These are phyloP conservation scores for Sporisorium reilianum DNA, from an alignment of 1,284 basidiomycete species.

Conservation along the genomic window DNA sequence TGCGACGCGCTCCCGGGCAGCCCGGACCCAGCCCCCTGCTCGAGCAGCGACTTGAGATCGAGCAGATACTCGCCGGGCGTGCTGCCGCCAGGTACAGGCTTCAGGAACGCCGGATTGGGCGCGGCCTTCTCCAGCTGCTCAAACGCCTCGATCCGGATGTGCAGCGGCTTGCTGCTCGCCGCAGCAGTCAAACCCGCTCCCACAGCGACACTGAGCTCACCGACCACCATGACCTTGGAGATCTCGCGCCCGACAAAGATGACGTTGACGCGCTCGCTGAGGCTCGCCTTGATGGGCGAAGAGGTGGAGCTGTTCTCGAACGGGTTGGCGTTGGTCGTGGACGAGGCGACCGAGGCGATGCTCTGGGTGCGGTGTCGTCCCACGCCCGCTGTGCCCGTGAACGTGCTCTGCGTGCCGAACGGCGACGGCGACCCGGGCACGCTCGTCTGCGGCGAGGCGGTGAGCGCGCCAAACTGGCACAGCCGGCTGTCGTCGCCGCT, in stretches of 20 bases:
- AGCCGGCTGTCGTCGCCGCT: conserved; percentile 26
- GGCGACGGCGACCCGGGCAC: conserved; percentile 38
- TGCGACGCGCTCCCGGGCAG: conserved; percentile 49
- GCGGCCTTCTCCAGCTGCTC: conserved; percentile 73
- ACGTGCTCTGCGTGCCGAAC: conserved; percentile 38
- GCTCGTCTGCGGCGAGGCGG: conserved; percentile 29
- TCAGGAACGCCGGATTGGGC: conserved; percentile 72
- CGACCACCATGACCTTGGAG: conserved; percentile 72
- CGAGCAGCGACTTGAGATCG: conserved; percentile 69
- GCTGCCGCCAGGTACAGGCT: conserved; percentile 67
- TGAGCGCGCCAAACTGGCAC: conserved; percentile 43
- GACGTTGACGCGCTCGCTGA: conserved; percentile 73
- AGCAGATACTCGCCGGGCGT: conserved; percentile 71
- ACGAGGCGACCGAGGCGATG: conserved; percentile 51
- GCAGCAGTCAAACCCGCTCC: not conserved
- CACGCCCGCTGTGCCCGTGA: conserved; percentile 42
- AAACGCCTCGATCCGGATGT: conserved; percentile 71
- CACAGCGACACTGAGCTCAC: conserved; percentile 71
- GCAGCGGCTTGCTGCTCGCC: conserved; percentile 46
- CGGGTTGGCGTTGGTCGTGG: conserved; percentile 43
- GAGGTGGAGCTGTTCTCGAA: conserved; percentile 45
- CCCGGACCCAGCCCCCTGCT: conserved; percentile 31
- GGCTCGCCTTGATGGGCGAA: conserved; percentile 60
- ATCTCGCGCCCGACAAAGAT: conserved; percentile 70
- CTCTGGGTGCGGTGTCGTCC: conserved; percentile 54